Conservation (phyloP, 345 rosid genomes). For the Corchorus capsularis region DNA sequence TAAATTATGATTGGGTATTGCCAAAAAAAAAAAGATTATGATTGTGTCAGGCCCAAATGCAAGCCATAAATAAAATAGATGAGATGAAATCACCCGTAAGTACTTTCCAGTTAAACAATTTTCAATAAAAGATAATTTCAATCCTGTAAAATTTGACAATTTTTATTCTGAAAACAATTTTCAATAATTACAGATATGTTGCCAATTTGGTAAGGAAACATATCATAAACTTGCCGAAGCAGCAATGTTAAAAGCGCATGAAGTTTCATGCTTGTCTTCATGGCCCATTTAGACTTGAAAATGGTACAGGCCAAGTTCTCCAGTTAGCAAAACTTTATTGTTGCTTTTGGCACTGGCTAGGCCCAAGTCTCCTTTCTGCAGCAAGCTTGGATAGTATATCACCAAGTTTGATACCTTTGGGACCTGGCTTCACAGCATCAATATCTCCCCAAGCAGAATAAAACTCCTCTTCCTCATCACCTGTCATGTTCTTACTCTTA, state of each 20-base stretch:
- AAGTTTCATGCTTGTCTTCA: background rate
- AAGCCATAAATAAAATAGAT: too few species aligned
- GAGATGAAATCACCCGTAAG: too few species aligned
- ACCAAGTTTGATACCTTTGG: constrained; percentile 13
- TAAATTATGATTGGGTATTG: too few species aligned
- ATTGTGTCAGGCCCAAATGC: too few species aligned
- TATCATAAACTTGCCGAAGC: background rate
- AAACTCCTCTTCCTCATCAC: background rate
- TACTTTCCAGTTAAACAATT: too few species aligned
- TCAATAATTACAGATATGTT: background rate
- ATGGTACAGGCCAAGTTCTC: background rate
- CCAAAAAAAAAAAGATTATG: too few species aligned
- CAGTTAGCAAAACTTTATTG: background rate
- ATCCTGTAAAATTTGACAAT: background rate
- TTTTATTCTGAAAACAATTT: background rate
- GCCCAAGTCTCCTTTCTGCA: background rate
- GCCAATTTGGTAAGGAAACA: background rate
- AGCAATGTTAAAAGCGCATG: background rate
- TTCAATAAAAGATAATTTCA: too few species aligned
- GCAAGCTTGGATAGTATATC: background rate
- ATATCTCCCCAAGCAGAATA: constrained; percentile 4
- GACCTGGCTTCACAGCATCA: background rate
- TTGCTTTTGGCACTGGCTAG: background rate
- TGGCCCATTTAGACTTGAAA: background rate
- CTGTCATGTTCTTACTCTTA: background rate